Percentiles rank a stretch among this genome's conserved stretches.
Conservation (phyloP, 257 asterid species). For the Galeopsis tetrahit region DNA sequence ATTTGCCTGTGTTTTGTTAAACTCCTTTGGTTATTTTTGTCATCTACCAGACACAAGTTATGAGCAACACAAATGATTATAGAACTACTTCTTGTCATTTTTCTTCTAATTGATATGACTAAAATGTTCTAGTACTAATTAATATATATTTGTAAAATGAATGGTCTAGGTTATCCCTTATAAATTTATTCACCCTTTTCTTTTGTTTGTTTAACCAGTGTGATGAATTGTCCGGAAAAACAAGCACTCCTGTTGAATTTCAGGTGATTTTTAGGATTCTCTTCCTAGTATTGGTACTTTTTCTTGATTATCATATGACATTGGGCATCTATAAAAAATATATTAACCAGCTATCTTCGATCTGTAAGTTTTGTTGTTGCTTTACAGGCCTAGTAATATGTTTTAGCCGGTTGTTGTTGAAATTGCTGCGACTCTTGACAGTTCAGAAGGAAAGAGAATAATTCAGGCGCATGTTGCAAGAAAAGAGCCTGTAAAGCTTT, state of each 20-base stretch:
- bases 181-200: slow-evolving; percentile 23
- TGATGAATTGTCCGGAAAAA: slow-evolving; percentile 72
- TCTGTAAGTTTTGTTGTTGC: slow-evolving; percentile 20
- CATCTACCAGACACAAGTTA: background rate
- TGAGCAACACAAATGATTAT: background rate
- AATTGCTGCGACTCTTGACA: slow-evolving; percentile 26
- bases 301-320: background rate
- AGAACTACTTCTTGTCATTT: no score
- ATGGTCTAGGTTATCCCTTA: background rate
- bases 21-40: slow-evolving; percentile 13
- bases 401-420: background rate
- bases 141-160: background rate
- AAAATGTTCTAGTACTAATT: no score
- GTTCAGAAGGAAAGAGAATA: slow-evolving; percentile 14
- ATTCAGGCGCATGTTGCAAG: slow-evolving; percentile 44
- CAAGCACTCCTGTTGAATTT: slow-evolving; percentile 60
- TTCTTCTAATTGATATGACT: no score
- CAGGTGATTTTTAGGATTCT: slow-evolving; percentile 49
- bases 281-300: background rate
- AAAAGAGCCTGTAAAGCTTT: background rate
- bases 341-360: background rate
- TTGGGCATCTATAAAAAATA: slow-evolving; percentile 5
- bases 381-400: slow-evolving; percentile 19
- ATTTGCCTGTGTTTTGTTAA: background rate
- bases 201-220: slow-evolving; percentile 49